A percentile compares a stretch with the other conserved stretches of the same genome.
Evolutionary conservation across 225 moss, liverwort and hornwort genomes (phyloP).

Genomic region (Asterella californica): DNA sequence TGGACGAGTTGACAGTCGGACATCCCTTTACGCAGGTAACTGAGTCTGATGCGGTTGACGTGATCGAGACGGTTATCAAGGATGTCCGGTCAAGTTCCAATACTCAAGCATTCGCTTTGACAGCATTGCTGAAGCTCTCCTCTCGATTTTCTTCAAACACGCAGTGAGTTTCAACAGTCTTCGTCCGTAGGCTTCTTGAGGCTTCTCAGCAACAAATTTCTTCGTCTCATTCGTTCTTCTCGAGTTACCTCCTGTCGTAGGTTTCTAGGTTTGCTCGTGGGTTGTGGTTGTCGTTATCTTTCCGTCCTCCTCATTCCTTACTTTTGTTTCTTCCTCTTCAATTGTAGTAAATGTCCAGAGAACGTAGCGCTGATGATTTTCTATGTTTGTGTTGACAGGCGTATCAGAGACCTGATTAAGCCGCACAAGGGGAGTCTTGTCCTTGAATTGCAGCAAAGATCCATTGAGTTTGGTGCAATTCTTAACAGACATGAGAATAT

Average conservation of each 20-base stretch:
- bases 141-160: constrained; percentile 73
- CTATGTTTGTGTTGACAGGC: constrained; percentile 38
- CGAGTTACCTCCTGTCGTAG: background rate
- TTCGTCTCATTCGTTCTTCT: background rate
- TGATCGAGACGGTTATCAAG: constrained; percentile 63
- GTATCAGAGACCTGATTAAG: constrained; percentile 71
- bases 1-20: background rate
- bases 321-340: background rate
- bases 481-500: constrained; percentile 74
- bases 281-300: background rate
- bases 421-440: constrained; percentile 73
- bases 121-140: constrained; percentile 78
- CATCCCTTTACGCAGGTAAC: constrained; percentile 52
- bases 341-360: background rate
- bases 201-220: background rate
- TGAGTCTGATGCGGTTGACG: constrained; percentile 91
- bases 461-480: constrained; percentile 90
- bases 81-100: constrained; percentile 53
- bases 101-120: constrained; percentile 69
- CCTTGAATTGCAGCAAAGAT: constrained; percentile 91
- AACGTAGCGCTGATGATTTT: background rate
- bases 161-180: constrained; percentile 39
- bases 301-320: background rate
- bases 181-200: background rate
- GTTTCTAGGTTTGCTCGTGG: background rate